Conservation (phyloP, 345 rosid species). For the Schrenkiella parvula region DNA sequence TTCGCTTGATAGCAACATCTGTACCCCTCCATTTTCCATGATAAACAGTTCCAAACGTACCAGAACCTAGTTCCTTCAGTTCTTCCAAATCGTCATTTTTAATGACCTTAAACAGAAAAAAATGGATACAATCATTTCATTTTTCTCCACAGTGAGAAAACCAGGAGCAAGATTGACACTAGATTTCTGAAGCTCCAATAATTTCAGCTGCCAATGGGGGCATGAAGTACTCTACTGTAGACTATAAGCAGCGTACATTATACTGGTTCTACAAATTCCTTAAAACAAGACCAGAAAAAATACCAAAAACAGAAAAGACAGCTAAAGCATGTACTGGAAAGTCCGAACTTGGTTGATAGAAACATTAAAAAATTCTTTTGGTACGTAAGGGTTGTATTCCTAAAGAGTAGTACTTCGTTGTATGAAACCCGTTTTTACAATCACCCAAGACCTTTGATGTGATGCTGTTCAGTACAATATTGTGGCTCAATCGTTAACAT, state of each 20-base stretch:
- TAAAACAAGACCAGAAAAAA: neutral
- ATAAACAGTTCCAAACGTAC: slow-evolving; percentile 98
- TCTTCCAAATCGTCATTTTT: slow-evolving; percentile 97
- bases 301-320: neutral
- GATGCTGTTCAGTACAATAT: neutral
- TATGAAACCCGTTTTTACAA: neutral
- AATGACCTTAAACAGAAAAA: slow-evolving; percentile 55
- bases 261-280: neutral
- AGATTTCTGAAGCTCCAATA: slow-evolving; percentile 7
- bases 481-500: neutral
- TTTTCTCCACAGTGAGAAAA: slow-evolving; percentile 6
- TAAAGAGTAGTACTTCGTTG: neutral
- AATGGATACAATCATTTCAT: slow-evolving; percentile 6
- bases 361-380: slow-evolving; percentile 10
- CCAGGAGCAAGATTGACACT: slow-evolving; percentile 4
- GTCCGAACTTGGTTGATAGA: slow-evolving; percentile 15
- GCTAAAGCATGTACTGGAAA: neutral
- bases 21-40: slow-evolving; percentile 99
- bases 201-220: slow-evolving; percentile 5
- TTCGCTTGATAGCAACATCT: slow-evolving; percentile 97
- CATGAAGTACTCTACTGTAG: slow-evolving; percentile 1
- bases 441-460: neutral
- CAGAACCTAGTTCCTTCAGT: slow-evolving; percentile 92
- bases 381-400: neutral
- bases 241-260: neutral